Evolutionary conservation across 2,329 filamentous ascomycete species (phyloP).

Genomic region (Macrophomina phaseolina): DNA sequence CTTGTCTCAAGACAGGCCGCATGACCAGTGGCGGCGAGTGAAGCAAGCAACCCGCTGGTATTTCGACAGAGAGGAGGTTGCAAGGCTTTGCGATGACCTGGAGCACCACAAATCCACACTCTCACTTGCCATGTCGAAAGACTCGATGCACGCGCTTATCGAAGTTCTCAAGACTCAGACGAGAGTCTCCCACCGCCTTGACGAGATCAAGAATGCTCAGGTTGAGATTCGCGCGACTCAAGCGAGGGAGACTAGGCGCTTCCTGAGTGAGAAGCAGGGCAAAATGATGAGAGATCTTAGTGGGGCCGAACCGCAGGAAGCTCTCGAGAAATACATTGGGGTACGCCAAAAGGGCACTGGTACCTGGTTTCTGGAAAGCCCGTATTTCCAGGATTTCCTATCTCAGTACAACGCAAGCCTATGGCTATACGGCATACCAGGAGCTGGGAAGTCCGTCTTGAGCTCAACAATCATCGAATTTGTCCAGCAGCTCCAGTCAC

Average conservation of each 20-base stretch:
- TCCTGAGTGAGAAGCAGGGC: background rate
- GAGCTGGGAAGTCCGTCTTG: constrained; percentile 9
- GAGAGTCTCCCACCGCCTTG: background rate
- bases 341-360: background rate
- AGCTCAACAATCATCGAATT: background rate
- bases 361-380: background rate
- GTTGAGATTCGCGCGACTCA: background rate
- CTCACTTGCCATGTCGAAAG: constrained; percentile 2
- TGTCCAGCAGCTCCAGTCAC: background rate
- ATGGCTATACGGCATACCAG: constrained; percentile 4
- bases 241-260: background rate
- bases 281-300: background rate
- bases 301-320: background rate
- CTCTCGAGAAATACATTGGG: background rate
- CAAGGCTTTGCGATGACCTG: background rate
- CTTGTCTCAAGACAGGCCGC: too few species aligned
- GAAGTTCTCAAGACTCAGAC: background rate
- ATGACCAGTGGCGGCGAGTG: too few species aligned
- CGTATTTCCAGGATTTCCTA: background rate
- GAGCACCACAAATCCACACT: constrained; percentile 1
- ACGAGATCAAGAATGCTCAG: background rate
- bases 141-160: background rate
- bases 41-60: constrained; percentile 9
- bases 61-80: constrained; percentile 2
- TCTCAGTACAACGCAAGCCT: background rate